These are phyloP conservation scores for Triangularia setosa DNA, from an alignment of 2,329 filamentous ascomycete species.

Conservation along the genomic window DNA sequence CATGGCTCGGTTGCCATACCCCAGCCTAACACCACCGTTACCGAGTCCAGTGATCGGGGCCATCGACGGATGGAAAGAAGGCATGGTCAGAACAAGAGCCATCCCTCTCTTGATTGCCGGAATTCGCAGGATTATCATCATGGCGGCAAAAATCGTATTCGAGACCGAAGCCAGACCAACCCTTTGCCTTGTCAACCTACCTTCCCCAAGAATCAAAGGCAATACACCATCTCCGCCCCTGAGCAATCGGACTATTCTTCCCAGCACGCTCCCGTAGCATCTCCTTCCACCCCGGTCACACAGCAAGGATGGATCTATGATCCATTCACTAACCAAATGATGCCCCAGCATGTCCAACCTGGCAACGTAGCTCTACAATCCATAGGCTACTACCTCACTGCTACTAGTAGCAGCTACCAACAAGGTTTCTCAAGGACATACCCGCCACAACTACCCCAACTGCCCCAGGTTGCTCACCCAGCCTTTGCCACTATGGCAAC, in stretches of 20 bases:
- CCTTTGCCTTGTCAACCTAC: not conserved
- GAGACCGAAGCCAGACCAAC: not conserved
- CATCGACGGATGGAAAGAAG: not conserved
- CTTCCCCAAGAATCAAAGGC: not conserved
- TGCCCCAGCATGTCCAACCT: not conserved
- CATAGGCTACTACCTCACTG: not conserved
- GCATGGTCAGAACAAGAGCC: not conserved
- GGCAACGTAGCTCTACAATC: not conserved
- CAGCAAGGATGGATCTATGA: not conserved
- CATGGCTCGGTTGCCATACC: not conserved
- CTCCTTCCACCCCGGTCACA: not conserved
- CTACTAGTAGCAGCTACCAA: not conserved
- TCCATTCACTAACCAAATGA: not conserved
- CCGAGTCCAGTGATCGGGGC: not conserved
- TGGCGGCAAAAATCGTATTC: not conserved
- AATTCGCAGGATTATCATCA: not conserved
- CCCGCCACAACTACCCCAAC: not conserved
- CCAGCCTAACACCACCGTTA: not conserved
- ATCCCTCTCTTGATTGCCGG: not conserved
- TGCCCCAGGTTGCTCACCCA: slow-evolving; percentile 8
- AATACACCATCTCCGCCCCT: not conserved
- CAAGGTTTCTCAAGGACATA: not conserved
- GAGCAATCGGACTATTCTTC: not conserved
- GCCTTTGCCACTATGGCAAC: slow-evolving; percentile 9
- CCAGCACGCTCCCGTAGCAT: not conserved